Base-by-base conservation (phyloP, 176 grass and related monocot species). In the maize (Zea mays) region DNA sequence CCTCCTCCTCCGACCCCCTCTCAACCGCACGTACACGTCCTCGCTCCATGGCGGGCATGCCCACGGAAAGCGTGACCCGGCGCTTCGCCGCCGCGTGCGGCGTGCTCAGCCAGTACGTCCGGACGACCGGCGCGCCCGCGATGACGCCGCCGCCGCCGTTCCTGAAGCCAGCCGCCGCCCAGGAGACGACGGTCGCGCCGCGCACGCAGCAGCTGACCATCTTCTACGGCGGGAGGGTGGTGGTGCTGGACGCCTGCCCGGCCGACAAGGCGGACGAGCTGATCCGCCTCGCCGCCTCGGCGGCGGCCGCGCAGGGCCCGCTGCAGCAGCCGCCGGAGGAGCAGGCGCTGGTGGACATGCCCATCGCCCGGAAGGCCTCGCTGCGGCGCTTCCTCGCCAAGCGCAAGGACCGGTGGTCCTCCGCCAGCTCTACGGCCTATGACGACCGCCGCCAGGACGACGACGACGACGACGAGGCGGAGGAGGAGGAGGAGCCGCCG, bases 311-410 rank as follows among this genome's bases (percentile, higher is more conserved):
- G n/a, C 33, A 39, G 5, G 7, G 8, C 0, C 9, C 1, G 1
- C 20, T 5, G n/a, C 27, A 1, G 61, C 5, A 1, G 61, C 5
- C 42, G 9, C 1, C 8, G 69, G 15, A 42, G 69, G 10, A 42
- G 12, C 7, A 63, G 16, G 9, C 54, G 54, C 61, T 54, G 3
- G 75, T 83, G 21, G 84, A 93, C 91, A 76, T 87, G 49, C 93
- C 88, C 46, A 83, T 97, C 81, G 85, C 89, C 57, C 85, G 88
- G 84, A 97, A 85, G 76, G 81, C 52, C 43, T 97, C 90, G 15
- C 86, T 93, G 83, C 75, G 83, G 20, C 78, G 94, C 16, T 97
- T 97, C 83, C 86, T 97, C 1, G 76, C 90, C 67, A 97, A 91
- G 86, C 88, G 94, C 84, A 97, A 93, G 84, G 86, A 84, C 52